phyloP scores from a whole-genome alignment of 2,329 filamentous ascomycete species.

The Diaporthe ampelina region DNA sequence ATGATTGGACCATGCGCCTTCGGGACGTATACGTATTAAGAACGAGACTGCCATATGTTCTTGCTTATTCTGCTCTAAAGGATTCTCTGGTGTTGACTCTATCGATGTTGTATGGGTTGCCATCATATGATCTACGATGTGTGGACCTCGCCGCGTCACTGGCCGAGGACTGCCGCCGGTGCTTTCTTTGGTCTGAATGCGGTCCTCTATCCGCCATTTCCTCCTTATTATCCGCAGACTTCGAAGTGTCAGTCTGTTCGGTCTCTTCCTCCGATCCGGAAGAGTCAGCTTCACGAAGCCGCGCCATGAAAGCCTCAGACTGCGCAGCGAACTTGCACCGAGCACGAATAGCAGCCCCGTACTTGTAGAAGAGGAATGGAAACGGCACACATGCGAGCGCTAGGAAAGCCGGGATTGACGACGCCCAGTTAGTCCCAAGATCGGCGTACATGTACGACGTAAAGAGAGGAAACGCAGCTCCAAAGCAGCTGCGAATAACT shows the following conservation, averaged over 20 bases:
- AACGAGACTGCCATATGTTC: too few relatives aligned
- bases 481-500: constrained; percentile 79
- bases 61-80: constrained; percentile 9
- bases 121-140: constrained; percentile 28
- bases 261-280: neutral
- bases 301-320: constrained; percentile 35
- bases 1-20: too few relatives aligned
- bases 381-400: constrained; percentile 69
- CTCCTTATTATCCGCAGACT: neutral
- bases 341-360: constrained; percentile 64
- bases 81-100: constrained; percentile 37
- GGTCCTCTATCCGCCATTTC: neutral
- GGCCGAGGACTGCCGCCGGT: neutral
- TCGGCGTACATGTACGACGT: constrained; percentile 70
- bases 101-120: constrained; percentile 36
- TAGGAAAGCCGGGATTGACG: constrained; percentile 80
- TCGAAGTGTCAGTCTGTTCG: neutral
- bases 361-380: constrained; percentile 72
- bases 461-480: constrained; percentile 81
- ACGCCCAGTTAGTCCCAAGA: constrained; percentile 83
- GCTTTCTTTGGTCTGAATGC: neutral
- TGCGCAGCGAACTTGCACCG: constrained; percentile 69
- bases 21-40: too few relatives aligned
- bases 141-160: neutral
- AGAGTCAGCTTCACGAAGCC: neutral